Base-by-base conservation (phyloP, 768 basidiomycete genomes). In the Phanerochaete sordida region DNA sequence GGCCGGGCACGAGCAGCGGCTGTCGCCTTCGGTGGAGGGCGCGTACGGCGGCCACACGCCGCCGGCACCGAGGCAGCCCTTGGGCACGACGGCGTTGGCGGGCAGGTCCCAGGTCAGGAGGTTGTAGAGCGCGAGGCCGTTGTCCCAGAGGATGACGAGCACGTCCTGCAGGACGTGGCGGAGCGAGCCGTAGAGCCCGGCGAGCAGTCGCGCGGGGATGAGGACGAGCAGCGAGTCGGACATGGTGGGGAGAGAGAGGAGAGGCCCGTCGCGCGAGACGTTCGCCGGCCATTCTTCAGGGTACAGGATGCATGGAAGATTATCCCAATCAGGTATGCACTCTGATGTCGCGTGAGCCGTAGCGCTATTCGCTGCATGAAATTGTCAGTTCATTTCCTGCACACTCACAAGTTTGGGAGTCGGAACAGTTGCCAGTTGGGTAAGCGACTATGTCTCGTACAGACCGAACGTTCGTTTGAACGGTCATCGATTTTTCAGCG, bases 41-140 rank as follows among this genome's bases (percentile, higher is more conserved):
- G 77, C 72, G 66, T 79, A 91, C 66, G 86, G 83, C 0, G 90
- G 88, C 90, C 90, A 92, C 47, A 77, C 67, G 0, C 88, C 86
- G 30, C 77, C 81, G 30, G 77, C 75, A 0, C 88, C 88, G 2
- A 77, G 69, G 37, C 46, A 54, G 0, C 68, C 68, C 26, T 60
- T 35, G 0, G 60, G 68, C 0, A 70, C 62, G 55, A 70, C 68
- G 4, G 56, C 51, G 0, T 65, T 57, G 2, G 57, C 28, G 28
- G 76, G 77, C 13, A 76, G 76, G 46, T 75, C 81, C 0, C 82
- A 82, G 1, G 75, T 71, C 44, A 88, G 61, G 1, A 82, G 61
- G 67, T 90, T 90, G 67, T 74, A 56, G 0, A 86, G 8, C 7
- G 79, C 78, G 60, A 87, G 76, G 1, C 73, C 64, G 16, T 78